Base-by-base conservation (phyloP, 371 early-diverging fungal species). In the Chytridium lagenaria region DNA sequence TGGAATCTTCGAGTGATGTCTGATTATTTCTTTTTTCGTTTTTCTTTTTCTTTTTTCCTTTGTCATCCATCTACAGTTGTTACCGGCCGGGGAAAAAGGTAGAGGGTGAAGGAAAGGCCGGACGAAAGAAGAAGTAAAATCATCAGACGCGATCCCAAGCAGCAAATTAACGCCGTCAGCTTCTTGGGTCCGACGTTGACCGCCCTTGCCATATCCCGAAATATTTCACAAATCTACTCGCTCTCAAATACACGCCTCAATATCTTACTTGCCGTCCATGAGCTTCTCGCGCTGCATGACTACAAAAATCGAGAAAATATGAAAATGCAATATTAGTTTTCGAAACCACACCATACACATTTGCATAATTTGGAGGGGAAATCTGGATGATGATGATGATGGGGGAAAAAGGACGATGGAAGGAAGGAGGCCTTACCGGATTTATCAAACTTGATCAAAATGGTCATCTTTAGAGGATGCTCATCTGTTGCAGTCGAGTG, bases 401-500 rank as follows among this genome's bases (percentile, higher is more conserved):
- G 19, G 15, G 12, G 31, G 12, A 65, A 36, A 36, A n/a, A n/a
- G n/a, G n/a, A n/a, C n/a, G n/a, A n/a, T n/a, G n/a, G n/a, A n/a
- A n/a, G 23, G 26, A 22, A 52, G 3, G 50, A 33, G 30, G 5
- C 23, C 81, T 23, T 77, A 80, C 80, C 85, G 1, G 78, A 63
- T 59, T 80, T 80, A 78, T 94, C 95, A 75, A 98, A 89, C 81
- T 98, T 98, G 80, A 98, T 95, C 72, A 98, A 80, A 28, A 97
- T 91, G 1, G 97, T 96, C 0, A 97, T 96, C 44, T 95, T 85
- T 63, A 90, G 83, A 28, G 98, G 98, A 78, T 86, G 91, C n/a
- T 91, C 92, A n/a, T 94, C 95, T 31, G 86, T 89, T 31, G 94
- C 94, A 1, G 94, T 92, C 0, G 95, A 90, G 76, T 97, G 98